These are phyloP conservation scores for Castanopsis chinensis DNA, from an alignment of 306 rosid genomes.

Conservation along the genomic window DNA sequence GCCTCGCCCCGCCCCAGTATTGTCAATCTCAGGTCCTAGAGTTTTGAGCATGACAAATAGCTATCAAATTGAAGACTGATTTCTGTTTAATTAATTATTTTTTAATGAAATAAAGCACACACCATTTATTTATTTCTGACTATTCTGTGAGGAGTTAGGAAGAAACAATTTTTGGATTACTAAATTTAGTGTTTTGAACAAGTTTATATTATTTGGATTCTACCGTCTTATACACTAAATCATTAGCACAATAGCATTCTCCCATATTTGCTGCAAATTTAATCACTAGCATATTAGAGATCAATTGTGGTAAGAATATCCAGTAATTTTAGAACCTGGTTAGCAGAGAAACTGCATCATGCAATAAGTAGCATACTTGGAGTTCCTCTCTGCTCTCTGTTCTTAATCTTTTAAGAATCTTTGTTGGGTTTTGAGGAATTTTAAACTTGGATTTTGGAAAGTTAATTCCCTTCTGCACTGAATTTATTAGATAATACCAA, in stretches of 20 bases:
- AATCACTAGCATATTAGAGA: background rate
- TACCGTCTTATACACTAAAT: no score
- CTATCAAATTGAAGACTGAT: background rate
- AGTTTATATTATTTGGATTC: no score
- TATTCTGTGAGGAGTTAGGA: background rate
- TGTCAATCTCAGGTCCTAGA: background rate
- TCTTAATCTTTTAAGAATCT: background rate
- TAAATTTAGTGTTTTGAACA: no score
- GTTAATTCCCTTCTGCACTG: background rate
- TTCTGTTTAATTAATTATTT: background rate
- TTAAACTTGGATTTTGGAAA: background rate
- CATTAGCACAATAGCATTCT: background rate
- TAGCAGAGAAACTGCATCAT: background rate
- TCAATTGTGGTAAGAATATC: background rate
- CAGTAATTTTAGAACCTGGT: background rate
- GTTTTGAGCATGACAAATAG: background rate
- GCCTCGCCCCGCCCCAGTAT: background rate
- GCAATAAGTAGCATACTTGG: background rate
- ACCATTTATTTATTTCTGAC: background rate
- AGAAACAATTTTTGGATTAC: no score
- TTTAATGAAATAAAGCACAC: background rate
- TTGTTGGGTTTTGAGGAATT: background rate
- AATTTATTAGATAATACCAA: background rate
- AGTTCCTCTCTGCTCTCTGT: background rate
- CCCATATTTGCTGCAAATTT: background rate